These are phyloP conservation scores for Cyberlindnera lachancei DNA, from an alignment of 805 yeast genomes.

Conservation along the genomic window DNA sequence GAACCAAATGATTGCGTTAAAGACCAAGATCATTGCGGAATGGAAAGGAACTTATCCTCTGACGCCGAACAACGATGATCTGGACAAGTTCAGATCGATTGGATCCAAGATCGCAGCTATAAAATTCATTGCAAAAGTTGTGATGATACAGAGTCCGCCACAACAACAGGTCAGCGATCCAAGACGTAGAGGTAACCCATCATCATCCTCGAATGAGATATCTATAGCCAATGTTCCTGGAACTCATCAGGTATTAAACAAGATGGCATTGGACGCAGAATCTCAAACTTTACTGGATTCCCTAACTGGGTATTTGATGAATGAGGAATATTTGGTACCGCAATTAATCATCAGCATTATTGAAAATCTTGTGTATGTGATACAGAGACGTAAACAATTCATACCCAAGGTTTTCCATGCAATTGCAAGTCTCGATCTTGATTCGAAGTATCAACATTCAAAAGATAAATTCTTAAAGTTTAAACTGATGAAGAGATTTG, in stretches of 20 bases:
- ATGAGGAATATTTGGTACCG: conserved; percentile 46
- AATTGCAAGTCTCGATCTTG: conserved; percentile 54
- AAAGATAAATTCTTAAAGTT: conserved; percentile 29
- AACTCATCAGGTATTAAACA: conserved; percentile 60
- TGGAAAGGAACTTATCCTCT: conserved; percentile 57
- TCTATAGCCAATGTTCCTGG: conserved; percentile 17
- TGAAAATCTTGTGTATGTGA: conserved; percentile 53
- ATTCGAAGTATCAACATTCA: conserved; percentile 44
- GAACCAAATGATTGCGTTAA: conserved; percentile 48
- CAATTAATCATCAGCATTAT: conserved; percentile 61
- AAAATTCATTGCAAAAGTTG: conserved; percentile 59
- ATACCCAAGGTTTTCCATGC: conserved; percentile 49
- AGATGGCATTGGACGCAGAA: conserved; percentile 55
- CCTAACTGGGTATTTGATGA: conserved; percentile 47
- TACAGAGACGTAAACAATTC: conserved; percentile 59
- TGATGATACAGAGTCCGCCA: conserved; percentile 45
- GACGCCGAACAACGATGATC: conserved; percentile 22
- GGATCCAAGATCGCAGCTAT: conserved; percentile 62
- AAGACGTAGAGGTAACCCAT: conserved; percentile 15
- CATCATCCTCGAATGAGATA: conserved; percentile 13
- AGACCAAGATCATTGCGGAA: conserved; percentile 47
- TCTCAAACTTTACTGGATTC: conserved; percentile 62
- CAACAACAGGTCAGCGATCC: conserved; percentile 18
- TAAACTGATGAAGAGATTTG: conserved; percentile 54
- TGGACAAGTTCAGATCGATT: conserved; percentile 37